Evolutionary conservation across 2,329 filamentous ascomycete species (phyloP).

Genomic region (Cladosporium sp.): DNA sequence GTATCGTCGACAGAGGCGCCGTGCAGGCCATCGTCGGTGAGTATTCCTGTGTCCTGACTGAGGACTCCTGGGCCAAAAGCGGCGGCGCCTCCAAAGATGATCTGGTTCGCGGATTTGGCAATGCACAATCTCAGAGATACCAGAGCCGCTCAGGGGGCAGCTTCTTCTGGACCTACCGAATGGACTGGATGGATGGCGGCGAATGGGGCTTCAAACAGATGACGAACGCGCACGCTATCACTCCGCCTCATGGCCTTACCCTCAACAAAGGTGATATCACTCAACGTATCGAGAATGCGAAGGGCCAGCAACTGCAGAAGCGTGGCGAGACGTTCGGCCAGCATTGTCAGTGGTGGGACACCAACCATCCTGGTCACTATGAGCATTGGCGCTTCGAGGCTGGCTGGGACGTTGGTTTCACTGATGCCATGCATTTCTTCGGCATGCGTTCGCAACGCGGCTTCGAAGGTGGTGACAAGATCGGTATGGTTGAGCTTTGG

Average conservation of each 20-base stretch:
- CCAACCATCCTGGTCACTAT: constrained; percentile 36
- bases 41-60: constrained; percentile 52
- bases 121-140: constrained; percentile 44
- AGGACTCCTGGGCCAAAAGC: constrained; percentile 42
- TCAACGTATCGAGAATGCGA: constrained; percentile 34
- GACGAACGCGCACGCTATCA: constrained; percentile 40
- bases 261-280: constrained; percentile 34
- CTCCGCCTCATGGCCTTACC: constrained; percentile 34
- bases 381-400: constrained; percentile 50
- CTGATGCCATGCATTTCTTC: constrained; percentile 50
- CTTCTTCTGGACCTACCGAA: constrained; percentile 57
- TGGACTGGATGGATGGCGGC: constrained; percentile 57
- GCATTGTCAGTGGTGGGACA: constrained; percentile 48
- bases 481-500: constrained; percentile 55
- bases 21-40: constrained; percentile 51
- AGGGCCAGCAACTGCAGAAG: constrained; percentile 32
- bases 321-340: constrained; percentile 33
- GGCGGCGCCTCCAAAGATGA: constrained; percentile 32
- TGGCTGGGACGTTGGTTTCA: constrained; percentile 52
- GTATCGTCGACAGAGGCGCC: constrained; percentile 45
- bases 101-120: constrained; percentile 42
- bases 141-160: constrained; percentile 46
- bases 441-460: constrained; percentile 32
- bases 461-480: constrained; percentile 43
- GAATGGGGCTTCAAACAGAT: constrained; percentile 56